phyloP scores from a whole-genome alignment of 169 alveolate species.

The Cardiosporidium cionae region DNA sequence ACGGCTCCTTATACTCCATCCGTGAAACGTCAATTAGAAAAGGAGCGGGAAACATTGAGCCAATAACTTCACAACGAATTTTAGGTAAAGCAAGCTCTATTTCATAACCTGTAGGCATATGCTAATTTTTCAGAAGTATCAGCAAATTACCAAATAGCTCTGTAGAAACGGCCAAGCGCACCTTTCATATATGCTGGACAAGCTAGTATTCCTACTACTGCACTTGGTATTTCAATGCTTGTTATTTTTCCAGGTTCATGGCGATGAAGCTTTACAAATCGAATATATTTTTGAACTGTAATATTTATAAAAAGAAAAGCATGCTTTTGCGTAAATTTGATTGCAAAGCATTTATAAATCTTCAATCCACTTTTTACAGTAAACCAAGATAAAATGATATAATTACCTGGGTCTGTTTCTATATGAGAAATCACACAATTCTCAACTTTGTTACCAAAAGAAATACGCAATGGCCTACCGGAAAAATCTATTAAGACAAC shows the following conservation, averaged over 20 bases:
- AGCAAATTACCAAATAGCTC: not conserved
- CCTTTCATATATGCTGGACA: slow-evolving; percentile 74
- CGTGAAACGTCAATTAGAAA: slow-evolving; percentile 65
- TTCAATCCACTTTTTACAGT: not conserved
- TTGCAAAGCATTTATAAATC: not conserved
- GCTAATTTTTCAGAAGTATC: not conserved
- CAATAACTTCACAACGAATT: slow-evolving; percentile 64
- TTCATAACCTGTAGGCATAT: slow-evolving; percentile 49
- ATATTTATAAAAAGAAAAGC: not conserved
- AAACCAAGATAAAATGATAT: not conserved
- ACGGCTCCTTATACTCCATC: slow-evolving; percentile 59
- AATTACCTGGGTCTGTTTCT: not conserved
- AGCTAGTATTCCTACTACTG: slow-evolving; percentile 65
- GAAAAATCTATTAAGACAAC: not conserved
- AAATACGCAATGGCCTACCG: not conserved
- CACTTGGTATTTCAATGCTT: slow-evolving; percentile 58
- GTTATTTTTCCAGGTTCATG: slow-evolving; percentile 59
- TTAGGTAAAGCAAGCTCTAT: slow-evolving; percentile 64
- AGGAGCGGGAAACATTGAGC: slow-evolving; percentile 65
- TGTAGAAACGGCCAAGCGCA: not conserved
- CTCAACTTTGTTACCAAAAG: not conserved
- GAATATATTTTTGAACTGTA: slow-evolving; percentile 54
- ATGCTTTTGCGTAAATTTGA: too few species aligned
- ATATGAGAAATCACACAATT: not conserved
- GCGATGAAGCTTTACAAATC: slow-evolving; percentile 59